Base-by-base conservation (phyloP, 305 asterid species). In the Monarda citriodora region DNA sequence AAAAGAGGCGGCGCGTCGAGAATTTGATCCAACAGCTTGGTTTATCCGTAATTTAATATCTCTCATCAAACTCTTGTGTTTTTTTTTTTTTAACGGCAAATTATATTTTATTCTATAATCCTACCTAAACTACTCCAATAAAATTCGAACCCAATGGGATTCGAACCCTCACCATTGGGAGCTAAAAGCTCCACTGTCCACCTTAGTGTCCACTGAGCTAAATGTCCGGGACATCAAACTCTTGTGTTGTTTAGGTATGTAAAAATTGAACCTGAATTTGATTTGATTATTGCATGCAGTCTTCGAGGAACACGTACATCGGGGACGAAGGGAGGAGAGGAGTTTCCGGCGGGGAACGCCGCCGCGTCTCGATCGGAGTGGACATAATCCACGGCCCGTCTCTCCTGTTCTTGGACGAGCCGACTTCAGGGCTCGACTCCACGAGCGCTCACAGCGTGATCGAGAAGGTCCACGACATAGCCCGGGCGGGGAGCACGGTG, bases 261-360 rank as follows among this genome's bases (percentile, higher is more conserved):
- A n/a, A n/a, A n/a, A 23, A 23, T 23, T 23, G 26, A 2, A 23
- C 26, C 26, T 23, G 4, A 29, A 5, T 29, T 5, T 29, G 17
- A 22, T 12, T 52, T 16, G 20, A 15, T 8, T 52, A 12, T 52
- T 52, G 45, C 2, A 17, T 37, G 41, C 74, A 89, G 97, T 72
- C 92, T 6, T 49, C 96, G 6, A 68, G 84, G 78, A 87, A 84
- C 72, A 89, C 97, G 10, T 89, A 87, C 79, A 89, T 89, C 44
- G 97, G 96, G 23, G 96, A 89, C 21, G 97, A 87, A 72, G 97
- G 96, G 60, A 87, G 84, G 5, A 72, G 96, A 17, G 97, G 97
- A 36, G 85, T 90, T 7, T 90, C 97, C 1, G 92, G 97, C 3
- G 97, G 97, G 5, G 97, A 89, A 75, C 92, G 97, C 0, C 83